Evolutionary conservation across 2,329 filamentous ascomycete species (phyloP).

Genomic region (Tolypocladium pustulatum): DNA sequence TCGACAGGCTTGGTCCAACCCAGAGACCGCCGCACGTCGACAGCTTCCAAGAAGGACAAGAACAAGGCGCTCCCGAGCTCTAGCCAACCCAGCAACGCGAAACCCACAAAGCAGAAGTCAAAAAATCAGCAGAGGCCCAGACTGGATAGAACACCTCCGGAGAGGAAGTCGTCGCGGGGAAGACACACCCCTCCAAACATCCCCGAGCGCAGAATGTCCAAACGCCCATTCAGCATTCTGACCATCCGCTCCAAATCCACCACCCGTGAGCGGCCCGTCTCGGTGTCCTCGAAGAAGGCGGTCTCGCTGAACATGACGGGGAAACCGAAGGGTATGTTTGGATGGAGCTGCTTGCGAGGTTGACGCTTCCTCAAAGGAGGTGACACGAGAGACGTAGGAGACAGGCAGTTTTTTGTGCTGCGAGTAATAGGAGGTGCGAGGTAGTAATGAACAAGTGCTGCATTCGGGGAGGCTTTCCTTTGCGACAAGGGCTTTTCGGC

Average conservation of each 20-base stretch:
- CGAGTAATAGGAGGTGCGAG: neutral
- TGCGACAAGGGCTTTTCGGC: neutral
- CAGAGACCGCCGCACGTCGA: neutral
- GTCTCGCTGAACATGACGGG: neutral
- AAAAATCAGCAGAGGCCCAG: neutral
- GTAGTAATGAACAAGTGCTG: neutral
- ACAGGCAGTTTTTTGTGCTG: neutral
- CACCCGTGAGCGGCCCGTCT: neutral
- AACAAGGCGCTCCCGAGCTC: neutral
- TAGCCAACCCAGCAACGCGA: neutral
- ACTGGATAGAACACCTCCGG: neutral
- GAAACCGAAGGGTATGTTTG: neutral
- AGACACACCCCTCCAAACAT: neutral
- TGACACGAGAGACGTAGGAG: neutral
- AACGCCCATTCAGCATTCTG: neutral
- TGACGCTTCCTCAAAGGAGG: neutral
- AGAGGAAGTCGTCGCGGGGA: neutral
- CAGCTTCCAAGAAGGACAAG: neutral
- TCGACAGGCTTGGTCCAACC: neutral
- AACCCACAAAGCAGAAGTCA: neutral
- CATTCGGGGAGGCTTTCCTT: neutral
- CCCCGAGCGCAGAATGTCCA: neutral
- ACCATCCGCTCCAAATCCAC: neutral
- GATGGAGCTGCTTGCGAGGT: neutral
- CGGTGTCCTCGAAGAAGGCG: neutral